Evolutionary conservation across 345 rosid genomes (phyloP).

Genomic region (Triadica sebifera): DNA sequence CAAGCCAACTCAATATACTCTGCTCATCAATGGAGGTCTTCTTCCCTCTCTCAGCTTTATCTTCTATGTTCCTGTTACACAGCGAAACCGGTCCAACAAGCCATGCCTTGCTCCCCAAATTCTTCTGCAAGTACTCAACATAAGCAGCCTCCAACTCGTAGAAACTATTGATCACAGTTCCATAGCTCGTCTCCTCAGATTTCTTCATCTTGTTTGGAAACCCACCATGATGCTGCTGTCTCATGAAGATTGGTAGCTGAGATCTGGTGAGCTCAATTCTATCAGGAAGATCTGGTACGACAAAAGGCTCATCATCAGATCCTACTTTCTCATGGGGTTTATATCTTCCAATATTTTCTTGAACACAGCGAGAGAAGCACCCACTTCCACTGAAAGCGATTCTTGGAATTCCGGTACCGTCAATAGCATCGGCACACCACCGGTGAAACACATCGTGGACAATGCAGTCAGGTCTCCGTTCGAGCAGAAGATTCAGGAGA

Average conservation of each 20-base stretch:
- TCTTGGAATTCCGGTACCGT: too few relatives aligned
- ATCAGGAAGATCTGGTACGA: too few relatives aligned
- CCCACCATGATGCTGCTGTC: background rate
- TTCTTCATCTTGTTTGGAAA: background rate
- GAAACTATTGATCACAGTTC: slow-evolving; percentile 43
- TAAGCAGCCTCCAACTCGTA: slow-evolving; percentile 48
- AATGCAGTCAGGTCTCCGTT: too few relatives aligned
- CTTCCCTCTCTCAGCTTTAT: slow-evolving; percentile 44
- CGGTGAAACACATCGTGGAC: too few relatives aligned
- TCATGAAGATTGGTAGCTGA: slow-evolving; percentile 29
- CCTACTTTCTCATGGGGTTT: too few relatives aligned
- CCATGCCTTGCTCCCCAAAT: slow-evolving; percentile 43
- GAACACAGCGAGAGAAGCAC: too few relatives aligned
- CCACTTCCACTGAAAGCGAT: too few relatives aligned
- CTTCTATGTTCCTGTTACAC: slow-evolving; percentile 31
- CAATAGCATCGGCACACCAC: too few relatives aligned
- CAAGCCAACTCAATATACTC: slow-evolving; percentile 39
- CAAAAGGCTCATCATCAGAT: too few relatives aligned
- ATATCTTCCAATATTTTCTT: too few relatives aligned
- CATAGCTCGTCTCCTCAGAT: slow-evolving; percentile 25
- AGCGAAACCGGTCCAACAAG: slow-evolving; percentile 49
- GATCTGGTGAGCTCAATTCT: slow-evolving; percentile 43
- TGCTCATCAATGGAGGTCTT: slow-evolving; percentile 30
- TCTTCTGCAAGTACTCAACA: slow-evolving; percentile 35
- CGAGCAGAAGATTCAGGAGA: too few relatives aligned